Evolutionary conservation across 306 rosid species (phyloP).

Genomic region (Cicer pinnatifidum): DNA sequence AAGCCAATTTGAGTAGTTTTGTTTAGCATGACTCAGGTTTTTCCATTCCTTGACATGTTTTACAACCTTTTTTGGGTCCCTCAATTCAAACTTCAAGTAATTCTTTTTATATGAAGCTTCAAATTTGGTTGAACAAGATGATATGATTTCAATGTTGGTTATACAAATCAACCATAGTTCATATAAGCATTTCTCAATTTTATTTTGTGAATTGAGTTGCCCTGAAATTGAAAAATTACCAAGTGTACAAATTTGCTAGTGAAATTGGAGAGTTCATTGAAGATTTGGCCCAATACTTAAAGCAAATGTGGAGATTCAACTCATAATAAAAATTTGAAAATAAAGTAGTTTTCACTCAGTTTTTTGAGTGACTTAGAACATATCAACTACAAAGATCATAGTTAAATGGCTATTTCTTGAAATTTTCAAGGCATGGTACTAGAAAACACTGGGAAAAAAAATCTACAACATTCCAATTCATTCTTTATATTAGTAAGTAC

Average conservation of each 20-base stretch:
- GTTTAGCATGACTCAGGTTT: slow-evolving; percentile 20
- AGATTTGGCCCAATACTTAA: not conserved
- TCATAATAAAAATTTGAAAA: not conserved
- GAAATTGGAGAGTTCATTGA: not conserved
- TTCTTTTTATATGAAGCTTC: slow-evolving; percentile 27
- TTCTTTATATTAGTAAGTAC: slow-evolving; percentile 41
- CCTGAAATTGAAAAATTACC: not conserved
- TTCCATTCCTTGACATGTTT: slow-evolving; percentile 28
- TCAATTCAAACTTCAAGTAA: slow-evolving; percentile 10
- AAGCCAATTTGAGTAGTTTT: slow-evolving; percentile 22
- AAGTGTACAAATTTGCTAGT: not conserved
- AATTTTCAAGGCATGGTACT: not conserved
- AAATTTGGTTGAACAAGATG: not conserved
- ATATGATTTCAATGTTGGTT: not conserved
- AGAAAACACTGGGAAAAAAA: too few relatives aligned
- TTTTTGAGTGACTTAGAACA: not conserved
- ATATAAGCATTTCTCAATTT: not conserved
- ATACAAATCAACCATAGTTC: not conserved
- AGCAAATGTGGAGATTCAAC: not conserved
- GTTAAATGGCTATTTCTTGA: not conserved
- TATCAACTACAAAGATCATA: not conserved
- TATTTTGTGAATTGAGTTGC: not conserved
- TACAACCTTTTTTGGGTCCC: slow-evolving; percentile 1
- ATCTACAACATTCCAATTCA: slow-evolving; percentile 48
- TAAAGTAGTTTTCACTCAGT: not conserved